A percentile compares a stretch with the other conserved stretches of the same genome.
Evolutionary conservation across 768 basidiomycete species (phyloP).

Genomic region (Tulasnella sp.): DNA sequence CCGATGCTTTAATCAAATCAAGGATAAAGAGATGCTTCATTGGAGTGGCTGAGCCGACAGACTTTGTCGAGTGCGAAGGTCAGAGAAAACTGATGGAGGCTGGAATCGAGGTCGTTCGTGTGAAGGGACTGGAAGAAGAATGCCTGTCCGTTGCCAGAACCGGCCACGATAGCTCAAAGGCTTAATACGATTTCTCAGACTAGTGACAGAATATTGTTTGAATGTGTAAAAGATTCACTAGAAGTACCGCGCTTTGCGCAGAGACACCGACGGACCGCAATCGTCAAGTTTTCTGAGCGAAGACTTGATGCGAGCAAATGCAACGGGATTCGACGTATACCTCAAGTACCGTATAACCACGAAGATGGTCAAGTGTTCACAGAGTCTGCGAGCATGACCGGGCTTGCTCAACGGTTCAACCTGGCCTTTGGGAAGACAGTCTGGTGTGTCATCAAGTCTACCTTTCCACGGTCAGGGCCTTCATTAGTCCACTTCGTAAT

Average conservation of each 20-base stretch:
- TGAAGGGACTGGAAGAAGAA: conserved; percentile 67
- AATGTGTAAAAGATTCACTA: not conserved
- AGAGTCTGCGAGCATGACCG: too few species aligned
- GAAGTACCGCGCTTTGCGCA: too few species aligned
- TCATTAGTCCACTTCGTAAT: not conserved
- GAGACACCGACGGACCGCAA: too few species aligned
- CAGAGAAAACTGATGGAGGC: conserved; percentile 64
- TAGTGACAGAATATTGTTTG: not conserved
- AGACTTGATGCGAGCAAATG: too few species aligned
- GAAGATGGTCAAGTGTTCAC: too few species aligned
- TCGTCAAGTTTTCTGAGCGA: conserved; percentile 63
- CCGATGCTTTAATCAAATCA: conserved; percentile 73
- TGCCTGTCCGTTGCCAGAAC: conserved; percentile 78
- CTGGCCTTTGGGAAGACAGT: too few species aligned
- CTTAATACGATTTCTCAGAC: not conserved
- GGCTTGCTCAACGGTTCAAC: too few species aligned
- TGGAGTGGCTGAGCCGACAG: conserved; percentile 85
- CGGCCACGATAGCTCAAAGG: conserved; percentile 13
- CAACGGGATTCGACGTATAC: too few species aligned
- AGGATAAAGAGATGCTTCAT: conserved; percentile 74
- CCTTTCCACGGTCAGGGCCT: not conserved
- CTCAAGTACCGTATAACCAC: too few species aligned
- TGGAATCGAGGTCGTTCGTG: conserved; percentile 72
- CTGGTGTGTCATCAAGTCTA: not conserved
- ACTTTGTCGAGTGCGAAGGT: conserved; percentile 93